phyloP scores from a whole-genome alignment of 1,139 yeast genomes.

The Blastobotrys raffinosifermentans region DNA sequence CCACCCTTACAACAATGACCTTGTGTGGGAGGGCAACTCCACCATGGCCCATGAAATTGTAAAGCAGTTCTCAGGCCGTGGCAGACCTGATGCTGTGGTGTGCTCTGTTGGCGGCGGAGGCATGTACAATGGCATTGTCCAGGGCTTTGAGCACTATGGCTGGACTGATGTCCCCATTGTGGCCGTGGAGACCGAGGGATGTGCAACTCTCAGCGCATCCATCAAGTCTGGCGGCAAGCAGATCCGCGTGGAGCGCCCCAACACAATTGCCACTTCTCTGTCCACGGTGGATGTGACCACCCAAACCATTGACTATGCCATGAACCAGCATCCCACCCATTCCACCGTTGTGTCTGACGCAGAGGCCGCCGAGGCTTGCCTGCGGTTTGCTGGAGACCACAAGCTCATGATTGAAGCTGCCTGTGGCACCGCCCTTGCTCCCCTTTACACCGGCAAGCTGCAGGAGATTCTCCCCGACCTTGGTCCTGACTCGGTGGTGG shows the following conservation, averaged over 20 bases:
- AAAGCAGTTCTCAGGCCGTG: constrained; percentile 33
- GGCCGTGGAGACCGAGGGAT: constrained; percentile 62
- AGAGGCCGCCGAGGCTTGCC: constrained; percentile 50
- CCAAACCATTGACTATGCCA: constrained; percentile 44
- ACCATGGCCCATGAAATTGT: constrained; percentile 54
- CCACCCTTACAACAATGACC: constrained; percentile 61
- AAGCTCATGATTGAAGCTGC: constrained; percentile 63
- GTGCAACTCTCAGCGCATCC: constrained; percentile 51
- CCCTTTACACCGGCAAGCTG: constrained; percentile 38
- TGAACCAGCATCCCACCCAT: constrained; percentile 34
- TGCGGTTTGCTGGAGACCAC: constrained; percentile 46
- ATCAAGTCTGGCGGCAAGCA: constrained; percentile 35
- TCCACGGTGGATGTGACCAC: constrained; percentile 54
- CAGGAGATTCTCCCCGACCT: constrained; percentile 24
- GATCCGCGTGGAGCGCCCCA: constrained; percentile 41
- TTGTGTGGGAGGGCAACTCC: constrained; percentile 70
- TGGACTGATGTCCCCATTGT: constrained; percentile 44
- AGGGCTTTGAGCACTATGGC: constrained; percentile 45
- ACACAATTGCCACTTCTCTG: constrained; percentile 56
- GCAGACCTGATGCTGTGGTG: constrained; percentile 50
- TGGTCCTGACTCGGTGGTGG: constrained; percentile 22
- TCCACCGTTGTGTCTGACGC: constrained; percentile 49
- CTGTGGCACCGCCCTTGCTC: constrained; percentile 64
- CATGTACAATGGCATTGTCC: constrained; percentile 56
- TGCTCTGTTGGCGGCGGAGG: constrained; percentile 81